Evolutionary conservation across 2,329 filamentous ascomycete genomes (phyloP).

Genomic region (Fusarium coffeatum): DNA sequence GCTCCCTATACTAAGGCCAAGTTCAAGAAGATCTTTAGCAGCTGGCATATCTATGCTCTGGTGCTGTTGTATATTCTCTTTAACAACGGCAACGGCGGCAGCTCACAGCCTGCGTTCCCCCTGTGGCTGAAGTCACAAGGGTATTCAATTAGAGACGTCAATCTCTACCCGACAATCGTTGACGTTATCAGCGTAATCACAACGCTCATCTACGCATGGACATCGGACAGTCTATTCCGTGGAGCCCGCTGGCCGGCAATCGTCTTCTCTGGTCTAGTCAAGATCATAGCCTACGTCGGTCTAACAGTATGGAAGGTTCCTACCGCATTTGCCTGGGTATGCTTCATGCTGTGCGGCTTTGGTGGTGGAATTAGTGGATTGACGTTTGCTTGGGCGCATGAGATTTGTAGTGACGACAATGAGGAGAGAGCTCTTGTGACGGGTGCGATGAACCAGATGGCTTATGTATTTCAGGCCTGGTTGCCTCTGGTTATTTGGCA

Average conservation of each 20-base stretch:
- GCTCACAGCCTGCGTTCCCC: conserved; percentile 66
- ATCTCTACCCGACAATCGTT: conserved; percentile 70
- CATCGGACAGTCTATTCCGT: conserved; percentile 68
- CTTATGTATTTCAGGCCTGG: conserved; percentile 78
- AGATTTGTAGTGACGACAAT: conserved; percentile 63
- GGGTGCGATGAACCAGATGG: conserved; percentile 76
- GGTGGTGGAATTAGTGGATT: conserved; percentile 60
- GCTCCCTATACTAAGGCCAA: conserved; percentile 59
- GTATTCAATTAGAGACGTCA: conserved; percentile 57
- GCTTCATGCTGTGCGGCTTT: conserved; percentile 67
- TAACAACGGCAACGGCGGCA: conserved; percentile 66
- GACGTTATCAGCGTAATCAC: conserved; percentile 65
- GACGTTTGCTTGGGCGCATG: conserved; percentile 63
- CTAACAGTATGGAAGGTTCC: conserved; percentile 60
- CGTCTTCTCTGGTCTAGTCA: conserved; percentile 62
- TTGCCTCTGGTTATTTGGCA: conserved; percentile 75
- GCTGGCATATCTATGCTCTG: conserved; percentile 74
- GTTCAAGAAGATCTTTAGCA: conserved; percentile 69
- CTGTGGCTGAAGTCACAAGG: conserved; percentile 61
- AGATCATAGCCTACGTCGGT: conserved; percentile 55
- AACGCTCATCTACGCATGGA: conserved; percentile 74
- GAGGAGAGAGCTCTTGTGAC: conserved; percentile 76
- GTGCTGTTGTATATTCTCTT: conserved; percentile 71
- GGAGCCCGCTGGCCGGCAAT: conserved; percentile 74
- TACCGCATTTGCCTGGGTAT: conserved; percentile 70